Conservation (phyloP, 164 flowering plant genomes). For the Berberis thunbergii region DNA sequence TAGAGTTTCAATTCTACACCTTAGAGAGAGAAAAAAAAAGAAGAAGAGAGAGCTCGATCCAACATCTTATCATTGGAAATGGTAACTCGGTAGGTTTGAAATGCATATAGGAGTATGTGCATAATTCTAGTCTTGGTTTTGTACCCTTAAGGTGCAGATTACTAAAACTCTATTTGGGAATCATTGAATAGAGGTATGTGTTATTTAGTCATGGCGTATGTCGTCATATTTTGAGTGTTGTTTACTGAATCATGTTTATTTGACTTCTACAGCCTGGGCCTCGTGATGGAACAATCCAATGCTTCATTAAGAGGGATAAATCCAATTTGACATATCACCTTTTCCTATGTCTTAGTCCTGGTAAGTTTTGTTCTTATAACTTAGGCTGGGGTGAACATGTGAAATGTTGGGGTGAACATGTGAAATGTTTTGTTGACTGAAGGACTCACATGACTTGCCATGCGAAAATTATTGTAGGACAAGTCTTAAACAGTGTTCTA, state of each 20-base stretch:
- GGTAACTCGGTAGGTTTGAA: no score
- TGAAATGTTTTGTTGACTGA: background rate
- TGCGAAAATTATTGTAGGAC: background rate
- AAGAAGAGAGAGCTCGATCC: no score
- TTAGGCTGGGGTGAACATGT: background rate
- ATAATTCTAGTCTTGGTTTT: no score
- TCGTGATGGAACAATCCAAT: constrained; percentile 84
- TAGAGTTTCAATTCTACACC: background rate
- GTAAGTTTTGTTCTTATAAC: constrained; percentile 26
- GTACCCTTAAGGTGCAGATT: no score
- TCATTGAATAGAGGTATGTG: no score
- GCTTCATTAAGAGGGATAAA: constrained; percentile 87
- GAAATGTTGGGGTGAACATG: background rate
- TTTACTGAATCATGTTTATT: constrained; percentile 2
- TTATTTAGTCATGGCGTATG: background rate
- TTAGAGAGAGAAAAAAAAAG: background rate
- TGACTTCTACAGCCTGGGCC: constrained; percentile 62
- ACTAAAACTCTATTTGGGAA: no score
- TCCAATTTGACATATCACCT: constrained; percentile 79
- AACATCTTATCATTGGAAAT: no score
- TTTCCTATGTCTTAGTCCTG: constrained; percentile 81
- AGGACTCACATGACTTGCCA: background rate
- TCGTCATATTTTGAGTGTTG: background rate
- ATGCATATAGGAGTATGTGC: no score
- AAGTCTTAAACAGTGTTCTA: no score